Base-by-base conservation (phyloP, 139 green algal genomes). In the Micractinium sp. region DNA sequence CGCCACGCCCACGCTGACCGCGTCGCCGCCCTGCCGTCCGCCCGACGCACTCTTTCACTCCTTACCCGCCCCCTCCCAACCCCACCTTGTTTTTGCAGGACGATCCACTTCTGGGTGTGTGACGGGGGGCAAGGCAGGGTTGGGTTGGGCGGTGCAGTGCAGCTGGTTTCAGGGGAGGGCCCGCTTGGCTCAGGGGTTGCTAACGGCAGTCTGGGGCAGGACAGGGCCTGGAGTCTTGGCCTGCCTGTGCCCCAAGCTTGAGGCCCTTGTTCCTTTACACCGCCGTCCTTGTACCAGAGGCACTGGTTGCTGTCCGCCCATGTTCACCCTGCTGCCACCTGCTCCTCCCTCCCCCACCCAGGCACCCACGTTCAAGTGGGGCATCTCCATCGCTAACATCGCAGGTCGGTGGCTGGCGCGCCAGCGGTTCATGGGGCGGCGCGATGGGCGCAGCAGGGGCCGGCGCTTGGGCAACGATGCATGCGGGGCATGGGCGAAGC, bases 361-460 rank as follows among this genome's bases (percentile, higher is more conserved):
- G 63, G 98, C 98, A 2, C 98, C 98, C 15, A 99, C 98, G 0
- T 99, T 99, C 90, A 99, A 99, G 89, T 99, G 98, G 98, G 96
- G 95, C 66, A 99, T 99, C 85, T 96, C 88, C 39, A 82, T 99
- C 1, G 98, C 98, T 12, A 99, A 99, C 91, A 95, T 99, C 60
- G 95, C 97, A 20, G 98, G 99, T 90, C 95, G 61, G n/a, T 41
- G 31, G 35, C 2, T 13, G 73, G 73, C n/a, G 14, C 33, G 73
- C n/a, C 31, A 41, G 15, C 14, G n/a, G 73, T 29, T 15, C 27
- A 33, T n/a, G 63, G 12, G 63, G 63, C 63, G 14, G 63, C 20
- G 14, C 63, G 63, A 71, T 25, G 20, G 63, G 63, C 63, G 63
- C n/a, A n/a, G 63, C 63, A 71, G 63, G n/a, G n/a, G 63, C 63